phyloP scores from a whole-genome alignment of 2,329 filamentous ascomycete species.

The Clonostachys sp. region DNA sequence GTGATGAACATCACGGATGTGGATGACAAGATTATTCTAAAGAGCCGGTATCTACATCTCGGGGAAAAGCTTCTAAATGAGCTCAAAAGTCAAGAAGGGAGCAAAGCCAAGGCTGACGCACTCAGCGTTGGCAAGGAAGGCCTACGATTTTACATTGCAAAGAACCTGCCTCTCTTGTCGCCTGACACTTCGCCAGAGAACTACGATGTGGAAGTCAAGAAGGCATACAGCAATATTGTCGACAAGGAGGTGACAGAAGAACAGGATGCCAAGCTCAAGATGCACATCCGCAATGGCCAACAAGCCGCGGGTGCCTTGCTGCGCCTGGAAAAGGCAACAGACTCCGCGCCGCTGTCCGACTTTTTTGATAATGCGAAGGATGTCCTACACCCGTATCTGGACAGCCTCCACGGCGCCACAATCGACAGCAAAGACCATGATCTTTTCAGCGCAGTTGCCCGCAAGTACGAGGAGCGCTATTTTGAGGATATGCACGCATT shows the following conservation, averaged over 20 bases:
- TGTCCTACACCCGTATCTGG: not conserved
- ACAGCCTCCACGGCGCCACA: not conserved
- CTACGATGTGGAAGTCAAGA: not conserved
- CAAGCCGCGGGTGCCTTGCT: no score
- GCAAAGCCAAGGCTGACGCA: no score
- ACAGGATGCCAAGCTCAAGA: not conserved
- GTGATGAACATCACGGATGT: slow-evolving; percentile 82
- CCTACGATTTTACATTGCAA: not conserved
- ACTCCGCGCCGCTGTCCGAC: no score
- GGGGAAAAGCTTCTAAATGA: no score
- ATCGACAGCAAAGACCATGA: not conserved
- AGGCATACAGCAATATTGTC: not conserved
- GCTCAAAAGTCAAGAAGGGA: no score
- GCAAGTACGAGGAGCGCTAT: not conserved
- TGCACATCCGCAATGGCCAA: no score
- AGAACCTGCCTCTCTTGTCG: not conserved
- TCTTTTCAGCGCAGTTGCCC: not conserved
- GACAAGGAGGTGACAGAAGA: not conserved
- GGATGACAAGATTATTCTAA: slow-evolving; percentile 54
- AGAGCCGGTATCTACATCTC: slow-evolving; percentile 59
- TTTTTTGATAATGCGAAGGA: not conserved
- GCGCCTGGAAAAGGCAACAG: no score
- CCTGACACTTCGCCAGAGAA: not conserved
- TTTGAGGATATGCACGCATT: not conserved
- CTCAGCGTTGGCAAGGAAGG: not conserved